Base-by-base conservation (phyloP, 768 basidiomycete genomes). In the Boletus sensibilis region DNA sequence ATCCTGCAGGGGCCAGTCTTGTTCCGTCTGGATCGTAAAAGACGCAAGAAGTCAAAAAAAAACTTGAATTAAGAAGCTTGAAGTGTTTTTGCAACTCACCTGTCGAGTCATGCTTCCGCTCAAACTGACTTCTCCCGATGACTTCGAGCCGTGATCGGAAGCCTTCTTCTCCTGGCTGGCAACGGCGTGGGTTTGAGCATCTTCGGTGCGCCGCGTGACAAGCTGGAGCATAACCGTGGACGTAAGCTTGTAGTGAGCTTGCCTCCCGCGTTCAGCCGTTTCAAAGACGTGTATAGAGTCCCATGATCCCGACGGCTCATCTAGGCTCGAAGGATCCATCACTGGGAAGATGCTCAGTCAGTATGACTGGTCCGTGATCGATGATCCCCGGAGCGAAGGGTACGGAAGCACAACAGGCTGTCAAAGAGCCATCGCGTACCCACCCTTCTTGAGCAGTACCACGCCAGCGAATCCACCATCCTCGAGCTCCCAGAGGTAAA, bases 201-300 rank as follows among this genome's bases (percentile, higher is more conserved):
- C 64, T 62, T 74, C 61, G 41, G 69, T 71, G 56, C 67, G 76
- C 49, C 76, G 79, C 33, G 85, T 88, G 49, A 88, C 78, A 29
- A 99, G 83, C 62, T 94, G 91, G 18, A 99, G 86, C 92, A 98
- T 96, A 52, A 98, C 84, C 2, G 97, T 98, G 41, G 93, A 95
- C 2, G 97, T 98, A 50, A 99, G 79, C 75, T 98, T 98, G 77
- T 98, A 99, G 65, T 93, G 93, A 5, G 96, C 94, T 63, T 90
- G 86, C 47, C 96, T 82, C 5, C 91, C 94, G 43, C 94, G 85
- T 68, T 97, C 94, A n/a, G 83, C 80, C 2, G 90, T 83, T 73
- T 99, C 97, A 63, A 99, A 98, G 50, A 98, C 96, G 68, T 99
- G 97, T 58, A 99, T 93, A 2, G 94, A 96, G 69, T 99, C 95